Evolutionary conservation across 2,329 filamentous ascomycete genomes (phyloP).

Genomic region (Cladophialophora exuberans): DNA sequence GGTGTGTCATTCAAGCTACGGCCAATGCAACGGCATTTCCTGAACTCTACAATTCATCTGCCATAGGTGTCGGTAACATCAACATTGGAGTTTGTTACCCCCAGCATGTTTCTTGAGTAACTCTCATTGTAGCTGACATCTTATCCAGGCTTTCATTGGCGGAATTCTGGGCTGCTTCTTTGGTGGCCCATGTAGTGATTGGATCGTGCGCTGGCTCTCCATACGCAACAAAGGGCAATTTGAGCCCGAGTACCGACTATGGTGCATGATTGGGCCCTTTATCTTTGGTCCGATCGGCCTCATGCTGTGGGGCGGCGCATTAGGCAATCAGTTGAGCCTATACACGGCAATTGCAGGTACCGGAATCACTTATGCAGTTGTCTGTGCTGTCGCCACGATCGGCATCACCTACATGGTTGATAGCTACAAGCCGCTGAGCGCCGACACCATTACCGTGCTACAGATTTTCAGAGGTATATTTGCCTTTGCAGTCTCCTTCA

Average conservation of each 20-base stretch:
- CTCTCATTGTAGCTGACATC: neutral
- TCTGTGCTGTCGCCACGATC: conserved; percentile 15
- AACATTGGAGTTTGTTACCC: conserved; percentile 3
- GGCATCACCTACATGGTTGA: conserved; percentile 20
- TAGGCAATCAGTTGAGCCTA: conserved; percentile 1
- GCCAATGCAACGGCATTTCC: conserved; percentile 13
- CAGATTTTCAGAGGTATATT: conserved; percentile 3
- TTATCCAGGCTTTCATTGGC: neutral
- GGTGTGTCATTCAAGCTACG: conserved; percentile 12
- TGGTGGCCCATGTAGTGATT: conserved; percentile 13
- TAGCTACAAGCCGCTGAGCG: conserved; percentile 11
- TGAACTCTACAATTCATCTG: conserved; percentile 6
- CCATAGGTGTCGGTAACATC: conserved; percentile 17
- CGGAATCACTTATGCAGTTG: conserved; percentile 9
- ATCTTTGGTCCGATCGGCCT: conserved; percentile 13
- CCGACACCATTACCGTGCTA: conserved; percentile 9
- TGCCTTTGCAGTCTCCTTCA: conserved; percentile 16
- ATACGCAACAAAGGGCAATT: conserved; percentile 51
- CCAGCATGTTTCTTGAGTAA: no score
- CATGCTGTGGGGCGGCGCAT: conserved; percentile 8
- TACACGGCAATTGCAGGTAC: conserved; percentile 9
- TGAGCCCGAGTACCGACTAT: conserved; percentile 55
- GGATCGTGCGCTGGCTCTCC: conserved; percentile 38
- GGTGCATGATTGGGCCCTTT: conserved; percentile 25
- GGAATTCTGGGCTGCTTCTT: conserved; percentile 6